phyloP scores from a whole-genome alignment of 108 stramenopile species.

The Fragilariopsis cylindrus region DNA sequence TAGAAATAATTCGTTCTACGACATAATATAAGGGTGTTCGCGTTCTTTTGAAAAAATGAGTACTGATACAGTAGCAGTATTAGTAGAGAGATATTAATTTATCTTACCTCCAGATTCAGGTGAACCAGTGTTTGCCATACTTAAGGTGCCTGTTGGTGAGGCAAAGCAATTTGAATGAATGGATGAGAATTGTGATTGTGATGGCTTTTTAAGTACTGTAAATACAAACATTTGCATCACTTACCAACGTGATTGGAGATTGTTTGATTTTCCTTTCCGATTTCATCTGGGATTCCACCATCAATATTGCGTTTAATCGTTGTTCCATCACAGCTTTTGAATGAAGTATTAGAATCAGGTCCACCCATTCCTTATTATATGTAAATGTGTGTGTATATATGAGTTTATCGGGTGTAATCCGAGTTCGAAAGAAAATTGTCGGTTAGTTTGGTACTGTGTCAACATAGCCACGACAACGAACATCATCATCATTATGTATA shows the following conservation, averaged over 20 bases:
- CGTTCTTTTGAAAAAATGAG: no score
- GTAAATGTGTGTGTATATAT: neutral
- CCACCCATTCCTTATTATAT: conserved; percentile 49
- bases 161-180: no score
- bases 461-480: no score
- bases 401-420: no score
- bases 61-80: no score
- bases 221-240: conserved; percentile 16
- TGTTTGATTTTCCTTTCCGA: conserved; percentile 41
- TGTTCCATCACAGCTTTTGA: conserved; percentile 41
- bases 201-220: conserved; percentile 53
- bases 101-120: no score
- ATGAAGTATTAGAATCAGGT: conserved; percentile 34
- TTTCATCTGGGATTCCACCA: conserved; percentile 67
- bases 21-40: no score
- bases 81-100: no score
- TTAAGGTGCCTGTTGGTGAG: conserved; percentile 7
- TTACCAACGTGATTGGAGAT: conserved; percentile 53
- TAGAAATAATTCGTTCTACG: no score
- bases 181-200: conserved; percentile 15
- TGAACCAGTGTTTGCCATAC: conserved; percentile 40
- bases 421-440: no score
- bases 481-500: no score
- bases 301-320: conserved; percentile 40
- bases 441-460: no score